These are phyloP conservation scores for Pseudofabraea citricarpa DNA, from an alignment of 2,329 filamentous ascomycete genomes.

Conservation along the genomic window DNA sequence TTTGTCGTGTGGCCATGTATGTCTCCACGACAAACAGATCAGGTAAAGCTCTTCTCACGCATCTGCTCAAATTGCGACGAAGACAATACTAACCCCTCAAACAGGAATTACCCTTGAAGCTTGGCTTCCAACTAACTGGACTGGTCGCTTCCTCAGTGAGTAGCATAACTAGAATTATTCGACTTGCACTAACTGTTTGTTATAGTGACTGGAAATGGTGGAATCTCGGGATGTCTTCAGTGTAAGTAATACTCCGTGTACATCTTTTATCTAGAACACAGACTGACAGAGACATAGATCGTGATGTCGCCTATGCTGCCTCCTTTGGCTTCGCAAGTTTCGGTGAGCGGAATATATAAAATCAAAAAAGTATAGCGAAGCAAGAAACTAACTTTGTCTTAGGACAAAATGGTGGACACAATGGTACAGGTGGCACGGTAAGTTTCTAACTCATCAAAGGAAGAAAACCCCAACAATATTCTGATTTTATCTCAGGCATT, in stretches of 20 bases:
- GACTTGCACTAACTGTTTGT: too few species aligned
- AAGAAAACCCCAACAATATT: neutral
- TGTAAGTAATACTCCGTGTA: conserved; percentile 8
- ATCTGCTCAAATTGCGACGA: too few species aligned
- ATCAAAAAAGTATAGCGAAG: too few species aligned
- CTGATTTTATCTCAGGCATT: conserved; percentile 8
- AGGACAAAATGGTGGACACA: conserved; percentile 22
- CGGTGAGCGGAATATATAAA: conserved; percentile 9
- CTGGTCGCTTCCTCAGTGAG: conserved; percentile 34
- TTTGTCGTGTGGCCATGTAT: conserved; percentile 16
- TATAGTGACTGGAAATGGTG: conserved; percentile 16
- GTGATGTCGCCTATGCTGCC: conserved; percentile 15
- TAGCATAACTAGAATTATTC: too few species aligned
- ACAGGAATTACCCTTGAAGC: conserved; percentile 17
- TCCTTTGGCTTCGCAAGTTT: conserved; percentile 19
- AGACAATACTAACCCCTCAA: conserved; percentile 3
- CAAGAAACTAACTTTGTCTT: too few species aligned
- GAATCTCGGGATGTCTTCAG: conserved; percentile 19
- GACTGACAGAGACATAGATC: conserved; percentile 7
- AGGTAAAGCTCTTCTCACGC: too few species aligned
- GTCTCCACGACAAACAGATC: conserved; percentile 11
- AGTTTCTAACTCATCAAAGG: neutral
- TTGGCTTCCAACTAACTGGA: conserved; percentile 34
- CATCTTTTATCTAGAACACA: neutral
- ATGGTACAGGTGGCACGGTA: conserved; percentile 18